Conservation (phyloP, 306 rosid genomes). For the Psophocarpus tetragonolobus region DNA sequence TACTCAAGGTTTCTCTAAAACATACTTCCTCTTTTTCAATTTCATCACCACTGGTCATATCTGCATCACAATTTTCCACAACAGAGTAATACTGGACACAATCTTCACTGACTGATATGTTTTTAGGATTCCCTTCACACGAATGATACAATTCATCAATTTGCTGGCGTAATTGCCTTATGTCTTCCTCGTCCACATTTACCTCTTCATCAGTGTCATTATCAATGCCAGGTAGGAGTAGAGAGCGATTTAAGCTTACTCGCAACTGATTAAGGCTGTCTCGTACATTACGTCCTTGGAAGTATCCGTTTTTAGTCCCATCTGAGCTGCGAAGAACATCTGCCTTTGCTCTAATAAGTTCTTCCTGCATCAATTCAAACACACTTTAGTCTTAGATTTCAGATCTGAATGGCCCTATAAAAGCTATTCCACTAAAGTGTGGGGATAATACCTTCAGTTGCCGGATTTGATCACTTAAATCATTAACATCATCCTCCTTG, state of each 20-base stretch:
- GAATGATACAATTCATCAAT: slow-evolving; percentile 63
- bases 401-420: slow-evolving; percentile 1
- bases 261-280: slow-evolving; percentile 86
- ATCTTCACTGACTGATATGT: slow-evolving; percentile 47
- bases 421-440: slow-evolving; percentile 15
- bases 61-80: slow-evolving; percentile 56
- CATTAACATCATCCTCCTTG: slow-evolving; percentile 83
- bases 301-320: slow-evolving; percentile 52
- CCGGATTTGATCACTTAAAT: slow-evolving; percentile 91
- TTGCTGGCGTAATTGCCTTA: slow-evolving; percentile 67
- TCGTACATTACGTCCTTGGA: slow-evolving; percentile 70
- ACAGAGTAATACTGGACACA: slow-evolving; percentile 54
- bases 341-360: slow-evolving; percentile 79
- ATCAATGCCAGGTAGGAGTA: slow-evolving; percentile 61
- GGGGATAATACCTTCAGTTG: slow-evolving; percentile 67
- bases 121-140: slow-evolving; percentile 48
- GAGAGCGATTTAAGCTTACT: slow-evolving; percentile 84
- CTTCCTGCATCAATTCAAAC: slow-evolving; percentile 64
- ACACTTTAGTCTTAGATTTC: slow-evolving; percentile 14
- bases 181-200: slow-evolving; percentile 64
- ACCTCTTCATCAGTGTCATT: slow-evolving; percentile 66
- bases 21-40: slow-evolving; percentile 51
- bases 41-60: slow-evolving; percentile 54
- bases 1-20: slow-evolving; percentile 34
- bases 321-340: slow-evolving; percentile 45